Conservation (phyloP, 2,329 filamentous ascomycete genomes). For the Chrysoporthe puriensis region DNA sequence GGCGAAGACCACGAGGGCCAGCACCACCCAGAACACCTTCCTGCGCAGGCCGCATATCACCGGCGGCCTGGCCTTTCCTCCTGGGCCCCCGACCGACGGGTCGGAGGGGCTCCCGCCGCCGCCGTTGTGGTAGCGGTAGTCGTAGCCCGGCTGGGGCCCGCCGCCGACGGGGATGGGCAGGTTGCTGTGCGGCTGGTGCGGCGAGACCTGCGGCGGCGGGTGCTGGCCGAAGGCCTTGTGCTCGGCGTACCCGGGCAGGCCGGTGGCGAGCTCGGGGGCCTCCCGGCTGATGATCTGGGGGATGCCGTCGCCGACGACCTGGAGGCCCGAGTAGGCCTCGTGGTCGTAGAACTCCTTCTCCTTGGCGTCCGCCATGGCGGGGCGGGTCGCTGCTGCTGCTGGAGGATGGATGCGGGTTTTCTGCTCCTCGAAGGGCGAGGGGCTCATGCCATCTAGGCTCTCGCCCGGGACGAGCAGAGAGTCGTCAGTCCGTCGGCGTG, state of each 20-base stretch:
- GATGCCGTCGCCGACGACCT: conserved; percentile 27
- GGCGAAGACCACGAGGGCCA: conserved; percentile 37
- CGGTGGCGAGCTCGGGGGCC: conserved; percentile 27
- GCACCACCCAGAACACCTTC: conserved; percentile 36
- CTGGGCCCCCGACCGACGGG: background rate
- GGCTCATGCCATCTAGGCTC: background rate
- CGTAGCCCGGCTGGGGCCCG: conserved; percentile 6
- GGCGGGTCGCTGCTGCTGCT: conserved; percentile 12
- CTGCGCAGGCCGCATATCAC: conserved; percentile 38
- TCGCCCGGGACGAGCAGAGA: background rate
- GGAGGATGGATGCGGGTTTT: conserved; percentile 14
- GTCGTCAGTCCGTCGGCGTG: too few species aligned
- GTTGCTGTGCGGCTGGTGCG: background rate
- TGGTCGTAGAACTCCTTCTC: conserved; percentile 11
- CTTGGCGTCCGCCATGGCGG: conserved; percentile 7
- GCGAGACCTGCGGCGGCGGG: conserved; percentile 7
- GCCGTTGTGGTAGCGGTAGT: conserved; percentile 18
- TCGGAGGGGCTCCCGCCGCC: conserved; percentile 18
- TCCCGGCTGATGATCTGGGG: conserved; percentile 1
- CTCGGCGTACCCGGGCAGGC: conserved; percentile 20
- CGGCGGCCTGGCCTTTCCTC: conserved; percentile 1
- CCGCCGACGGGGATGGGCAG: too few species aligned
- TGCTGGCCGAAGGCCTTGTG: conserved; percentile 15
- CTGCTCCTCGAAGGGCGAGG: conserved; percentile 5
- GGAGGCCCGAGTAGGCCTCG: conserved; percentile 24